These are phyloP conservation scores for Mimosa pudica DNA, from an alignment of 306 rosid genomes.

Conservation along the genomic window DNA sequence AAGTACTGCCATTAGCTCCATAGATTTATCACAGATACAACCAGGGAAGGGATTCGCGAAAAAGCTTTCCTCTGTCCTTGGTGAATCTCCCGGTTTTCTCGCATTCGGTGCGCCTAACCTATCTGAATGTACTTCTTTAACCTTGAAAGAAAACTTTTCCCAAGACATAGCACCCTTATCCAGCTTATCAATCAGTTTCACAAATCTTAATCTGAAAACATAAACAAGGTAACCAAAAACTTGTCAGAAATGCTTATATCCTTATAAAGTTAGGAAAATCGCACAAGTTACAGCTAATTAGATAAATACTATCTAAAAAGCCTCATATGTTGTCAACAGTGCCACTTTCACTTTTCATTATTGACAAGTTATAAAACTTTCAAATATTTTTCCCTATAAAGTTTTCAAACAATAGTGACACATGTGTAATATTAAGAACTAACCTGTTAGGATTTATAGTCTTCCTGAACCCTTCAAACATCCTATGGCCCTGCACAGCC, in stretches of 20 bases:
- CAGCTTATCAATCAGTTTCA: conserved; percentile 65
- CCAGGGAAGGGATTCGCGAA: conserved; percentile 93
- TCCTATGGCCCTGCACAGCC: conserved; percentile 96
- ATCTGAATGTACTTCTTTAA: conserved; percentile 59
- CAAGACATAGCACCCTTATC: conserved; percentile 60
- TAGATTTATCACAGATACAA: conserved; percentile 73
- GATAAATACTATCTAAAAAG: no score
- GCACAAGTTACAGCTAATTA: no score
- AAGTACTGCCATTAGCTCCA: conserved; percentile 39
- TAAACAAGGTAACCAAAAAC: background rate
- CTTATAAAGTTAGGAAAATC: background rate
- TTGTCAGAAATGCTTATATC: conserved; percentile 15
- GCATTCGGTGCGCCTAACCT: conserved; percentile 77
- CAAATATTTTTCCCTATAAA: no score
- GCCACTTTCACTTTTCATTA: no score
- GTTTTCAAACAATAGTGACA: background rate
- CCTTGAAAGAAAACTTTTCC: conserved; percentile 66
- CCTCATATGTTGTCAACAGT: no score
- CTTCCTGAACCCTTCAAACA: conserved; percentile 83
- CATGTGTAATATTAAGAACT: conserved; percentile 9
- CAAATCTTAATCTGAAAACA: conserved; percentile 76
- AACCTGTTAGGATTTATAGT: conserved; percentile 94
- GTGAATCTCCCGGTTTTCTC: conserved; percentile 78
- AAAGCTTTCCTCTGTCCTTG: conserved; percentile 88
- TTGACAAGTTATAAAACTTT: no score